Conservation (phyloP, 2,329 filamentous ascomycete genomes). For the Pseudocercospora musae region DNA sequence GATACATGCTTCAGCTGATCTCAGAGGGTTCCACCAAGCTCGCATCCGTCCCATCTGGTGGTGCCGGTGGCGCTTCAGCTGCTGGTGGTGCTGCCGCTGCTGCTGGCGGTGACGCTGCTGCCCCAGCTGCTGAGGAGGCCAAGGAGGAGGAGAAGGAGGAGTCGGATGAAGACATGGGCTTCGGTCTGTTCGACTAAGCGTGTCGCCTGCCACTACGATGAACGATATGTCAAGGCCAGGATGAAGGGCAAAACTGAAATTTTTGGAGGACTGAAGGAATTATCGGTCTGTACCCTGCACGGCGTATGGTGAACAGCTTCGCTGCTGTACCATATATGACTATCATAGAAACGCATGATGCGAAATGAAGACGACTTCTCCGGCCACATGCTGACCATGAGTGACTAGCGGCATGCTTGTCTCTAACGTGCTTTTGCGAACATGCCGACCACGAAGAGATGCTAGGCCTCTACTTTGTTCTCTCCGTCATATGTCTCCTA, state of each 20-base stretch:
- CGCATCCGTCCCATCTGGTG: slow-evolving; percentile 93
- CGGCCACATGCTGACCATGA: neutral
- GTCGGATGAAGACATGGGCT: slow-evolving; percentile 75
- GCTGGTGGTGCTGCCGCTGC: slow-evolving; percentile 67
- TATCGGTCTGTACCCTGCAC: neutral
- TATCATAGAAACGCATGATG: slow-evolving; percentile 1
- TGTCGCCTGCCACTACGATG: slow-evolving; percentile 18
- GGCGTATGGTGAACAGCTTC: neutral
- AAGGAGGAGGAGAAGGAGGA: slow-evolving; percentile 72
- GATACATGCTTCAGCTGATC: slow-evolving; percentile 67
- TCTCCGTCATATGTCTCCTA: neutral
- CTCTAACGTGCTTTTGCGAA: neutral
- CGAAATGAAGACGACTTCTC: slow-evolving; percentile 4
- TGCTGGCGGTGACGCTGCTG: slow-evolving; percentile 65
- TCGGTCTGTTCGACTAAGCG: slow-evolving; percentile 65
- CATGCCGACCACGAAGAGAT: neutral
- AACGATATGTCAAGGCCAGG: neutral
- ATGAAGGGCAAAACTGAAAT: neutral
- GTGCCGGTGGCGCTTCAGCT: slow-evolving; percentile 69
- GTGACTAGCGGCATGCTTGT: too few species aligned
- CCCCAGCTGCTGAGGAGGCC: slow-evolving; percentile 51
- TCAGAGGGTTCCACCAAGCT: slow-evolving; percentile 86
- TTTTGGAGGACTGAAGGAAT: neutral
- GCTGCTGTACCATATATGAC: neutral
- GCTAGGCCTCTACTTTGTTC: too few species aligned